Conservation (phyloP, 164 flowering plant species). For the Liquidambar formosana region DNA sequence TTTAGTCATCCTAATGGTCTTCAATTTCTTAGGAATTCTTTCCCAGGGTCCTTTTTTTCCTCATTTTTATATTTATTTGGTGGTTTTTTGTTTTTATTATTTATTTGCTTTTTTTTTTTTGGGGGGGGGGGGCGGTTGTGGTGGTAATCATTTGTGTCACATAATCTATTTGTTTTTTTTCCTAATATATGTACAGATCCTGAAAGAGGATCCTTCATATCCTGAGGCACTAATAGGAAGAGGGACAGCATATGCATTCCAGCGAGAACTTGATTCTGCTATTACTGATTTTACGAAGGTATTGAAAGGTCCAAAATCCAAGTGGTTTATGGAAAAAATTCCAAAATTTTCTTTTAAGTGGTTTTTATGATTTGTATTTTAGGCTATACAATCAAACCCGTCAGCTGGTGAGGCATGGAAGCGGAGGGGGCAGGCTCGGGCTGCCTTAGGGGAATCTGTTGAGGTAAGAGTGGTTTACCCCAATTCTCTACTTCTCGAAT, state of each 20-base stretch:
- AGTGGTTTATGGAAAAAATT: background rate
- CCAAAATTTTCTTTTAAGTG: constrained; percentile 1
- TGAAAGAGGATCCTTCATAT: constrained; percentile 76
- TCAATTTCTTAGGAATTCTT: background rate
- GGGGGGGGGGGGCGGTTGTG: background rate
- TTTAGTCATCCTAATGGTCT: background rate
- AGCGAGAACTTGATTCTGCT: constrained; percentile 82
- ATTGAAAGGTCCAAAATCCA: constrained; percentile 4
- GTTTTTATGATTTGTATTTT: constrained; percentile 10
- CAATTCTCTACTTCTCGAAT: background rate
- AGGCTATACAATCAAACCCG: constrained; percentile 87
- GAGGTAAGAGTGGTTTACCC: constrained; percentile 47
- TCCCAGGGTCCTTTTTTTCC: background rate
- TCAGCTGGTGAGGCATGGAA: constrained; percentile 98
- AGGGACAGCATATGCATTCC: constrained; percentile 96
- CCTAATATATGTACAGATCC: constrained; percentile 44
- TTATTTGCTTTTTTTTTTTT: background rate
- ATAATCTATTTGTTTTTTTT: background rate
- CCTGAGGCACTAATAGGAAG: constrained; percentile 97
- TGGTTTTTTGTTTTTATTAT: background rate
- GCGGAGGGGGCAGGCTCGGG: constrained; percentile 96
- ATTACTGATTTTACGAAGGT: constrained; percentile 92
- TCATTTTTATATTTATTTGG: too few species aligned
- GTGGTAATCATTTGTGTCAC: background rate
- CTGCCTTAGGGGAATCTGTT: constrained; percentile 84